phyloP scores from a whole-genome alignment of 495 filamentous ascomycete species.

The Aspergillus steynii region DNA sequence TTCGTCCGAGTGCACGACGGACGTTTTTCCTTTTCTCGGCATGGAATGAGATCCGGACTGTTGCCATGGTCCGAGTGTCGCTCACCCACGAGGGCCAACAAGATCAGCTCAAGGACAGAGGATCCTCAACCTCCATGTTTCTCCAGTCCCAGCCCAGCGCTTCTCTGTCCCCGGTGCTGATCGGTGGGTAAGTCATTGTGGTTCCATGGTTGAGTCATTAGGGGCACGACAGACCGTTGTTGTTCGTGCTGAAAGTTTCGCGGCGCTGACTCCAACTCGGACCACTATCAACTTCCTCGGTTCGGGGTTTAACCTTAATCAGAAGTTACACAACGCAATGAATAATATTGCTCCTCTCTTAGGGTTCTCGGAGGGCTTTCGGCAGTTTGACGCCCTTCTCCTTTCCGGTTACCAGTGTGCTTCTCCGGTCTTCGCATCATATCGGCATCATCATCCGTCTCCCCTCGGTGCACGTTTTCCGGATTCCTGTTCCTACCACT shows the following conservation, averaged over 20 bases:
- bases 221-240: neutral
- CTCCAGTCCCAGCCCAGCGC: constrained; percentile 7
- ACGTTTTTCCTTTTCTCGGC: neutral
- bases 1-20: neutral
- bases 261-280: neutral
- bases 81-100: neutral
- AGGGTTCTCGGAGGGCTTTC: neutral
- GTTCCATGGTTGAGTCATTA: neutral
- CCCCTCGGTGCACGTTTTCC: too few relatives aligned
- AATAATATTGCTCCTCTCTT: neutral
- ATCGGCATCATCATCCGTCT: neutral
- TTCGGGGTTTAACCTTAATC: neutral
- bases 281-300: neutral
- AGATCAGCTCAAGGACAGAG: constrained; percentile 1
- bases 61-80: constrained; percentile 4
- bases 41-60: neutral
- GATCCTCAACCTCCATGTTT: constrained; percentile 6
- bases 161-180: neutral
- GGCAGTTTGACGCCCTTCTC: too few relatives aligned
- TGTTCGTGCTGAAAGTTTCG: neutral
- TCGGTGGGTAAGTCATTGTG: neutral
- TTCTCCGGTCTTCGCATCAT: neutral
- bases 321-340: neutral
- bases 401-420: too few relatives aligned
- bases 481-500: too few relatives aligned